Base-by-base conservation (phyloP, 1,139 yeast genomes). In the Hansenula sp. region DNA sequence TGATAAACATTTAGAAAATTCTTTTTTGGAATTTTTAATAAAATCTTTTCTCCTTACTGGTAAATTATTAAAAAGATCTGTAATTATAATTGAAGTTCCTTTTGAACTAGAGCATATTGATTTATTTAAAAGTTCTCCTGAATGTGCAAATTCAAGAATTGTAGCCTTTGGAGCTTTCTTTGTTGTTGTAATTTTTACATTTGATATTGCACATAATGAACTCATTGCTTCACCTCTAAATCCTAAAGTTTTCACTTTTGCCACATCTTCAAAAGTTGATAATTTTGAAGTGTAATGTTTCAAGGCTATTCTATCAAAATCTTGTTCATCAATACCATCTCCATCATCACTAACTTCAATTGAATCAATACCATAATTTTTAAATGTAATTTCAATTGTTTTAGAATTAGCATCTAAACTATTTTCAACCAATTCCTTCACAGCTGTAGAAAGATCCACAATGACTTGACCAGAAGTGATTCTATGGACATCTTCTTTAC, bases 381-480 rank as follows among this genome's bases (percentile, higher is more conserved):
- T 71, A 51, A 89, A 78, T 14, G 65, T 64, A 9, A 90, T 65
- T 38, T 87, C 95, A 21, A 92, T 68, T 37, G 75, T 74, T 1
- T 77, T 68, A 20, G 95, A 75, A 24, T 69, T 60, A 0, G 97
- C 95, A 61, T 90, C 97, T 10, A 92, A 66, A 33, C 95, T 68
- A 57, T 92, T 92, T 55, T 92, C 98, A 2, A 92, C 70, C 11
- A 90, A 65, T 59, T 92, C 98, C 57, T 92, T 92, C 27, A 84
- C 79, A 0, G 87, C 84, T 1, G 90, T 77, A 0, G 77, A 69
- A 29, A 92, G 63, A 53, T 87, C 96, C 8, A 82, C 76, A 20
- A 92, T 85, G 17, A 92, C 97, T 60, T 92, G 97, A 0, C 97
- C 97, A 0, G 97, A 87, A 0, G 97, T 88, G 43, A 92, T 77